phyloP scores from a whole-genome alignment of 208 protist species.

The Porcisia deanei region DNA sequence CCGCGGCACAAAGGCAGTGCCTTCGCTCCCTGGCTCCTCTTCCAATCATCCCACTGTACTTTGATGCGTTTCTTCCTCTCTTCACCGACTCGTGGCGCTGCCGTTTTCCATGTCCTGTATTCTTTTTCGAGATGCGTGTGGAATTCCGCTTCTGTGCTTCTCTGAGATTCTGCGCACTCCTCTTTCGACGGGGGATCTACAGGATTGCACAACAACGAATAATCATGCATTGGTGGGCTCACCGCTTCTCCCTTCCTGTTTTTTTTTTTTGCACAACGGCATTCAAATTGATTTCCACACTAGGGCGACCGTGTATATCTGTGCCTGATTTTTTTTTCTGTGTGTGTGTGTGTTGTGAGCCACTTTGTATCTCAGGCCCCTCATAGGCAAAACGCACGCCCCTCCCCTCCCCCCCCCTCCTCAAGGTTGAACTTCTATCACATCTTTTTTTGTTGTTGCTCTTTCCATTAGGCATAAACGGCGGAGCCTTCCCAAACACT shows the following conservation, averaged over 20 bases:
- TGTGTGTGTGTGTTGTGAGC: too few relatives aligned
- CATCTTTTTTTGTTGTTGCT: neutral
- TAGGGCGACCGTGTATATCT: too few relatives aligned
- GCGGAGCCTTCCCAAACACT: too few relatives aligned
- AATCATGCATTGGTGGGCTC: neutral
- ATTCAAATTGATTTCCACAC: too few relatives aligned
- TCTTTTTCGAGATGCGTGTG: neutral
- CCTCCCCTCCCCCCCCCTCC: neutral
- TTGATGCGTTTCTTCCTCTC: neutral
- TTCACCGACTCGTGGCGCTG: neutral
- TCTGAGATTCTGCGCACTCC: neutral
- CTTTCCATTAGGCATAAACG: neutral
- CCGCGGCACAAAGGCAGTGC: neutral
- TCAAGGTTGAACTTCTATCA: neutral
- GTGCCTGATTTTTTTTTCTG: too few relatives aligned
- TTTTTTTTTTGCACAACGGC: constrained; percentile 2
- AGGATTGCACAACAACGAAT: neutral
- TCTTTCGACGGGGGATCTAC: neutral
- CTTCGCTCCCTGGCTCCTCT: neutral
- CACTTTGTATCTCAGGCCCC: too few relatives aligned
- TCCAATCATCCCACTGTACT: neutral
- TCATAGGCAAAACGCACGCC: too few relatives aligned
- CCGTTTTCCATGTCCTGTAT: neutral
- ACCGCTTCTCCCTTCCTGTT: neutral
- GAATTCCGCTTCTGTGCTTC: neutral